Evolutionary conservation across 345 rosid genomes (phyloP).

Genomic region (Limnanthes douglasii): DNA sequence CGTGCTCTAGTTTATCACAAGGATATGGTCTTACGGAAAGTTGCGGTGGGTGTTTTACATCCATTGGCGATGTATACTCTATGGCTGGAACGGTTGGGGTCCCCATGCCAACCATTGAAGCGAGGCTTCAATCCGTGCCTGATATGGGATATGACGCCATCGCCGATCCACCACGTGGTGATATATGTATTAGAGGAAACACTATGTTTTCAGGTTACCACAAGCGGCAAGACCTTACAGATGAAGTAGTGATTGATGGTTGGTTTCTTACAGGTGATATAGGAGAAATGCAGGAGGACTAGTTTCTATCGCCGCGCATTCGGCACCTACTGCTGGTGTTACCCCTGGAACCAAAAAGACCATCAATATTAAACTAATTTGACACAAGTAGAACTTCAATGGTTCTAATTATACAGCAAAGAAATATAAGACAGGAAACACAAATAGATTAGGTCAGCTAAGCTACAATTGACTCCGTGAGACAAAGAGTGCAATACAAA

Average conservation of each 20-base stretch:
- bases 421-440: no score
- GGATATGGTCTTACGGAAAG: slow-evolving; percentile 97
- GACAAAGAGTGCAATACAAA: no score
- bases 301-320: no score
- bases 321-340: no score
- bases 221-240: slow-evolving; percentile 74
- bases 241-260: slow-evolving; percentile 67
- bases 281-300: no score
- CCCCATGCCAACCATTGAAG: slow-evolving; percentile 82
- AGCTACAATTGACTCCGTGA: no score
- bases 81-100: slow-evolving; percentile 95
- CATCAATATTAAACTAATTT: no score
- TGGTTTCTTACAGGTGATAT: slow-evolving; percentile 97
- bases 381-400: no score
- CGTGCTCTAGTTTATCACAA: no score
- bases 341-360: no score
- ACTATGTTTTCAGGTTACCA: slow-evolving; percentile 88
- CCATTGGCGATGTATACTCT: slow-evolving; percentile 53
- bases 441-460: no score
- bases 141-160: slow-evolving; percentile 95
- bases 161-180: slow-evolving; percentile 53
- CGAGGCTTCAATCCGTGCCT: slow-evolving; percentile 79
- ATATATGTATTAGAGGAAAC: slow-evolving; percentile 74
- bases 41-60: slow-evolving; percentile 76
- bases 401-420: no score